These are phyloP conservation scores for Alternaria solani DNA, from an alignment of 2,329 filamentous ascomycete genomes.

Conservation along the genomic window DNA sequence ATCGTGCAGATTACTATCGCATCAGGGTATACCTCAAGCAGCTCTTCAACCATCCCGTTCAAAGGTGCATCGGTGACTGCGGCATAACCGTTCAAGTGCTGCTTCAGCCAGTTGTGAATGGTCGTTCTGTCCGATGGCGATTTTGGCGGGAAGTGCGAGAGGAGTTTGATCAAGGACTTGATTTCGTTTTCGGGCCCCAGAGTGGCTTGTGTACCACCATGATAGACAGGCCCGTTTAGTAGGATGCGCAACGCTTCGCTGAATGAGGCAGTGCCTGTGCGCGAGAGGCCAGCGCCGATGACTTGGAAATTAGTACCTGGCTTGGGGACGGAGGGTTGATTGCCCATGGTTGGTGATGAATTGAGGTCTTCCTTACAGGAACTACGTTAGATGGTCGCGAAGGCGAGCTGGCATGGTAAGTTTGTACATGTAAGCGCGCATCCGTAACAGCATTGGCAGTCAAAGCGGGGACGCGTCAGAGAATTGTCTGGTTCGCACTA, in stretches of 20 bases:
- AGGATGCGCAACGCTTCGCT: constrained; percentile 58
- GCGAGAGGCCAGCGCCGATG: constrained; percentile 55
- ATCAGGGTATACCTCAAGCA: constrained; percentile 60
- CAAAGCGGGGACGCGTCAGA: background rate
- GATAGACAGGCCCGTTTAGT: constrained; percentile 59
- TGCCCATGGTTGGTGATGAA: constrained; percentile 26
- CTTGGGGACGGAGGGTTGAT: constrained; percentile 23
- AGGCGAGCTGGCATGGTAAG: background rate
- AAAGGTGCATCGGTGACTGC: constrained; percentile 58
- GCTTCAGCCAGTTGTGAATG: constrained; percentile 38
- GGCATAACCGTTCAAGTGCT: constrained; percentile 53
- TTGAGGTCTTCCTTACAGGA: background rate
- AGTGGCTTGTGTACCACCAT: constrained; percentile 56
- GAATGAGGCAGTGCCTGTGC: constrained; percentile 62
- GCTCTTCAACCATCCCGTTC: constrained; percentile 54
- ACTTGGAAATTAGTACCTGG: constrained; percentile 48
- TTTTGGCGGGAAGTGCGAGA: constrained; percentile 23
- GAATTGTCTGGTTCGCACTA: background rate
- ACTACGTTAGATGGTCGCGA: background rate
- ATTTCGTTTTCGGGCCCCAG: constrained; percentile 23
- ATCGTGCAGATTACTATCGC: constrained; percentile 55
- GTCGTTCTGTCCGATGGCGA: constrained; percentile 1
- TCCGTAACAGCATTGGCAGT: background rate
- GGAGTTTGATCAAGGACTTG: constrained; percentile 34
- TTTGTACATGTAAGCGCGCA: background rate